Percentiles rank a stretch among this genome's conserved stretches.
Conservation (phyloP, 257 asterid species). For the Capsicum chinense region DNA sequence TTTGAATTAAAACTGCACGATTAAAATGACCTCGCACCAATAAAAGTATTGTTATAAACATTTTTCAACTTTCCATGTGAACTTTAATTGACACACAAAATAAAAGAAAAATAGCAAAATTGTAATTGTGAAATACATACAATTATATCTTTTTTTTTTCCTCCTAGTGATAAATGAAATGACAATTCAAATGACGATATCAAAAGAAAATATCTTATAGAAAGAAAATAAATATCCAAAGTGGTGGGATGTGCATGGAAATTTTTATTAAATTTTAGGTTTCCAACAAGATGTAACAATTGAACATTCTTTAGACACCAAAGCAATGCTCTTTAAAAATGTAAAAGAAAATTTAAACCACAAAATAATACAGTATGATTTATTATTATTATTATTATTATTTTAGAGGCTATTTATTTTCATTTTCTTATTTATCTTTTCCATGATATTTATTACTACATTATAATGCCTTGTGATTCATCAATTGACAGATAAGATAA, state of each 20-base stretch:
- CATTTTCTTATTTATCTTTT: neutral
- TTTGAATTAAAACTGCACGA: neutral
- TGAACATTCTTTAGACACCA: conserved; percentile 17
- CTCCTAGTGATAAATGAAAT: neutral
- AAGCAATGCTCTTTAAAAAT: conserved; percentile 16
- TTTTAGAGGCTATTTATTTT: neutral
- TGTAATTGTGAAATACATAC: too few relatives aligned
- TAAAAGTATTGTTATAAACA: too few relatives aligned
- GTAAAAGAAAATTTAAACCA: conserved; percentile 1
- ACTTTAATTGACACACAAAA: too few relatives aligned
- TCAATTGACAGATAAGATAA: conserved; percentile 1
- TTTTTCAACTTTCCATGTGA: too few relatives aligned
- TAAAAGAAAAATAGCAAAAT: too few relatives aligned
- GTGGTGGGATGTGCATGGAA: neutral
- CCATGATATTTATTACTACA: neutral
- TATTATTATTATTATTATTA: neutral
- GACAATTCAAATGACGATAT: neutral
- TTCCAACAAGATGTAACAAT: conserved; percentile 9
- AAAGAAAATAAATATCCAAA: neutral
- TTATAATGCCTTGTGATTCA: neutral
- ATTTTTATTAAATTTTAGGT: neutral
- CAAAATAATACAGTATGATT: neutral
- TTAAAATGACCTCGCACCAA: too few relatives aligned
- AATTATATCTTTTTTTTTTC: too few relatives aligned
- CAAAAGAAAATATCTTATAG: neutral